These are phyloP conservation scores for Aristolochia fimbriata DNA, from an alignment of 164 flowering plant genomes.

Conservation along the genomic window DNA sequence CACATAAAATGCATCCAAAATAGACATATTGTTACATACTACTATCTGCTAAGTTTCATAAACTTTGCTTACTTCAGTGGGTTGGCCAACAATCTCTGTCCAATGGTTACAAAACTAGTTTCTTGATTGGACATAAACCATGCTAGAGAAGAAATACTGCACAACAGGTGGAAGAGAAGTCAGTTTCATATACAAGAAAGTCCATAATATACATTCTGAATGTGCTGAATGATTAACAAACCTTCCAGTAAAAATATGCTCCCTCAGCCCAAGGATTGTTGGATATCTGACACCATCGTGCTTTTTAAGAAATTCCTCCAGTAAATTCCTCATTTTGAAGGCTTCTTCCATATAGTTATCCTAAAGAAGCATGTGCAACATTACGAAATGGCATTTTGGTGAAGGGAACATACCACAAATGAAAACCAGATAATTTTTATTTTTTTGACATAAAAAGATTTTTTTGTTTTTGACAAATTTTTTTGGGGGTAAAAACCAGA, in stretches of 20 bases:
- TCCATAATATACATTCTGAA: neutral
- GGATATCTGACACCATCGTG: constrained; percentile 86
- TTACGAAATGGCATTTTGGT: constrained; percentile 43
- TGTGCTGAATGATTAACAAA: constrained; percentile 2
- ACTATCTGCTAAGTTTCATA: neutral
- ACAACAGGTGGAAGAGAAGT: constrained; percentile 4
- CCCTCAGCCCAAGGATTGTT: constrained; percentile 84
- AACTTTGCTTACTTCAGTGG: constrained; percentile 73
- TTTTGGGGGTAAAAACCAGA: too few species aligned
- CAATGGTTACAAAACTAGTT: constrained; percentile 95
- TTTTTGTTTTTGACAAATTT: too few species aligned
- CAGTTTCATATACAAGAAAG: neutral
- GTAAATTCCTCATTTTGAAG: constrained; percentile 87
- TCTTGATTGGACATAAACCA: constrained; percentile 99
- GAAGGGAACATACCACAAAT: neutral
- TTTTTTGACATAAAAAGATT: too few species aligned
- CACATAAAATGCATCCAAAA: neutral
- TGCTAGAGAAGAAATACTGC: constrained; percentile 97
- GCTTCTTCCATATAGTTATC: constrained; percentile 99
- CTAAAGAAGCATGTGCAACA: constrained; percentile 21
- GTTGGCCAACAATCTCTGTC: constrained; percentile 87
- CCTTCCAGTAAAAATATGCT: constrained; percentile 98
- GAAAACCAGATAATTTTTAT: neutral
- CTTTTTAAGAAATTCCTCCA: constrained; percentile 75
- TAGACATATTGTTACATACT: neutral